Evolutionary conservation across 176 grass and related monocot species (phyloP), one percentile per base, ranked within the genome.

Genomic region (Microstegium vimineum): DNA sequence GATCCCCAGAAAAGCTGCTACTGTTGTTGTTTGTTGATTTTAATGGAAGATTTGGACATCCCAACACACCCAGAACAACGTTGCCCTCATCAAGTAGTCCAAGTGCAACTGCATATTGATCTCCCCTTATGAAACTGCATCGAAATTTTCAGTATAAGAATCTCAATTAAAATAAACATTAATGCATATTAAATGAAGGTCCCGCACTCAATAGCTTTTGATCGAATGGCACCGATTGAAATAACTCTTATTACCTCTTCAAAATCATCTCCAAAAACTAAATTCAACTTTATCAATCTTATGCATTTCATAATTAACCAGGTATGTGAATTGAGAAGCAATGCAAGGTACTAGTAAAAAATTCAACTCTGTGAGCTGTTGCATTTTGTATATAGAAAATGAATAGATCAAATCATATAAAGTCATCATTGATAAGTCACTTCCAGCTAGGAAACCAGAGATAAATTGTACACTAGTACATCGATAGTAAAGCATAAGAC

Each of bases 21-120:
- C 73, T 79, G 26, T 70, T 5, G 73, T 87, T 83, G 23, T 63
- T 71, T 91, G 92, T 86, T 15, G 92, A 93, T 76, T 73, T 87
- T 70, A 91, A 71, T 71, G 90, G 88, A 87, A 98, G 92, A 89
- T 98, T 98, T 83, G 95, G 95, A 43, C 95, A 98, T 76, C 86
- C 95, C 79, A 98, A 84, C 46, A 98, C 95, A 81, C 95, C 95
- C 70, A 98, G 75, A 71, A 94, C 92, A 71, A 98, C 95, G 90
- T 87, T 94, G 31, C 95, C 95, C 90, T 93, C 86, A 82, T 98
- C 90, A 95, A 98, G 84, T 71, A 98, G 84, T 75, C 86, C 95
- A 46, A 98, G 65, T 61, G 95, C 95, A 90, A 98, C 92, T 82
- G 95, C 95, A 90, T 98, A 98, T 76, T 98, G 95, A 61, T 88